A percentile compares a stretch with the other conserved stretches of the same genome.
These are phyloP conservation scores for Globisporangium uncinulatum DNA, from an alignment of 352 stramenopile species.

Conservation along the genomic window DNA sequence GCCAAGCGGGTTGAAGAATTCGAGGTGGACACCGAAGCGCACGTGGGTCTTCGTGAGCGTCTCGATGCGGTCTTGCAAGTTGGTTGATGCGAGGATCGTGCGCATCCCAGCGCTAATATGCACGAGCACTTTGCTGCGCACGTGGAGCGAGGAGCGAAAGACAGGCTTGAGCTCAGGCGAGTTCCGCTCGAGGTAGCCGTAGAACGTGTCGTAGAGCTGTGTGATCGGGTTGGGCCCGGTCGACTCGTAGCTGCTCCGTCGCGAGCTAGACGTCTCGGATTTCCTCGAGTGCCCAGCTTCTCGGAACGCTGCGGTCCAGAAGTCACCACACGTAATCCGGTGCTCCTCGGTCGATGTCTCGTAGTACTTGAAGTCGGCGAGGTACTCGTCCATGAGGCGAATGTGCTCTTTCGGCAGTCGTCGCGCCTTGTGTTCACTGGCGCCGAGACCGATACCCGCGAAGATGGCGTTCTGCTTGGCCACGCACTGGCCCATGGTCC, in stretches of 20 bases:
- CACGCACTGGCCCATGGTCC: slow-evolving; percentile 13
- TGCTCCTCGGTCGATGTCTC: slow-evolving; percentile 27
- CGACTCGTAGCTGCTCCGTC: slow-evolving; percentile 15
- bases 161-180: slow-evolving; percentile 41
- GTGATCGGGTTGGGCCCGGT: slow-evolving; percentile 12
- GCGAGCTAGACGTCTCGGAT: slow-evolving; percentile 8
- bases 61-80: slow-evolving; percentile 66
- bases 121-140: slow-evolving; percentile 81
- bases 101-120: slow-evolving; percentile 79
- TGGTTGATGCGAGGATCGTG: slow-evolving; percentile 29
- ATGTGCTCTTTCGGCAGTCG: slow-evolving; percentile 21
- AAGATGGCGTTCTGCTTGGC: slow-evolving; percentile 17
- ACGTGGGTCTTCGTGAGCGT: slow-evolving; percentile 70
- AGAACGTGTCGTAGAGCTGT: slow-evolving; percentile 41
- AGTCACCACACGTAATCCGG: slow-evolving; percentile 20
- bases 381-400: slow-evolving; percentile 25
- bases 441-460: neutral
- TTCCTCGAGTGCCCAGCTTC: slow-evolving; percentile 9
- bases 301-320: slow-evolving; percentile 33
- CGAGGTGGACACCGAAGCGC: slow-evolving; percentile 76
- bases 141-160: slow-evolving; percentile 40
- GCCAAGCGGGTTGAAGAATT: slow-evolving; percentile 87
- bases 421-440: slow-evolving; percentile 1
- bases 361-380: slow-evolving; percentile 33
- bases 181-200: slow-evolving; percentile 37